These are phyloP conservation scores for Psilocybe mexicana DNA, from an alignment of 1,284 basidiomycete species.

Conservation along the genomic window DNA sequence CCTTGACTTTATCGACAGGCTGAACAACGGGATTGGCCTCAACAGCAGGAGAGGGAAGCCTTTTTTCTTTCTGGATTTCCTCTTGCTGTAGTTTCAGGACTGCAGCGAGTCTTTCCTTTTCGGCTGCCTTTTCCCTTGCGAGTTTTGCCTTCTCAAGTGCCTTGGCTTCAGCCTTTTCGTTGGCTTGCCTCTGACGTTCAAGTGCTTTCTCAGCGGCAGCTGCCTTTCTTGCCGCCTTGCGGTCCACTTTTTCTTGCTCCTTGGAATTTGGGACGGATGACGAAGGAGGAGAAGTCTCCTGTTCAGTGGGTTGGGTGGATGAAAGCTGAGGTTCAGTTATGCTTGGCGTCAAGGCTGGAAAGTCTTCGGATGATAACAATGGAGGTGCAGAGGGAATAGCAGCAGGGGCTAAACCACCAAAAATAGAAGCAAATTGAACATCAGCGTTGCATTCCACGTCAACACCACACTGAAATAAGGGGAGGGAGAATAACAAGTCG, in stretches of 20 bases:
- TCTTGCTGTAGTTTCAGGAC: conserved; percentile 1
- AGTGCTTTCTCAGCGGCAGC: conserved; percentile 59
- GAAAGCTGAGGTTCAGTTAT: conserved; percentile 25
- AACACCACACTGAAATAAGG: conserved; percentile 38
- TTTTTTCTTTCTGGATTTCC: background rate
- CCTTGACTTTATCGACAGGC: conserved; percentile 5
- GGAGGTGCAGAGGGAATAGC: conserved; percentile 49
- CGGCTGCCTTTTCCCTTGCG: conserved; percentile 31
- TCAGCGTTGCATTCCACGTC: conserved; percentile 52
- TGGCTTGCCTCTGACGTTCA: conserved; percentile 52
- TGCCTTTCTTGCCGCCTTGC: conserved; percentile 62
- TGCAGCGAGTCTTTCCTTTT: conserved; percentile 2
- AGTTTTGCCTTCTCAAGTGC: conserved; percentile 37
- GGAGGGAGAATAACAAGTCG: conserved; percentile 35
- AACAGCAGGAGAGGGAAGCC: background rate
- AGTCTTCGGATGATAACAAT: conserved; percentile 67
- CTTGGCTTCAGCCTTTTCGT: conserved; percentile 45
- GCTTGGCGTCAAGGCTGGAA: conserved; percentile 57
- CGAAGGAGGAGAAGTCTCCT: conserved; percentile 30
- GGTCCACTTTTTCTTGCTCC: conserved; percentile 53
- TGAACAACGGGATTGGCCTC: background rate
- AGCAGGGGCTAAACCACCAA: conserved; percentile 45
- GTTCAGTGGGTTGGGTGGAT: conserved; percentile 22
- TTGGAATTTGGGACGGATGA: conserved; percentile 33
- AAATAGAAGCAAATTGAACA: conserved; percentile 35